These are phyloP conservation scores for Aspergillus ochraceoroseus DNA, from an alignment of 2,329 filamentous ascomycete genomes.

Conservation along the genomic window DNA sequence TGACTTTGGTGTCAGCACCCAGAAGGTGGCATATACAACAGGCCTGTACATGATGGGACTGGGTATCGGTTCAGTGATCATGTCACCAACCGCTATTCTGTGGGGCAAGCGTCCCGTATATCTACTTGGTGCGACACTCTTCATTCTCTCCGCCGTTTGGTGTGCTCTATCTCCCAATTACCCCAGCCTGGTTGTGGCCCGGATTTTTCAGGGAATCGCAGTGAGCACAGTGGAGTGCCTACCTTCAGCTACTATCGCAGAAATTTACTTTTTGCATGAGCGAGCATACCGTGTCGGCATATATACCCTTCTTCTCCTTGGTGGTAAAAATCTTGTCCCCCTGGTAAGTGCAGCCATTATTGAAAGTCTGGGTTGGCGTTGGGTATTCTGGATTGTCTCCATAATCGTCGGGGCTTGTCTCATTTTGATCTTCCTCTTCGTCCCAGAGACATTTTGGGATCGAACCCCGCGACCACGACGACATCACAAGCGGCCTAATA, in stretches of 20 bases:
- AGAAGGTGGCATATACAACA: constrained; percentile 77
- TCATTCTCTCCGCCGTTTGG: constrained; percentile 73
- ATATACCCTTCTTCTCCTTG: constrained; percentile 81
- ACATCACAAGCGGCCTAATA: constrained; percentile 34
- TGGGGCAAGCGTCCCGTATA: constrained; percentile 91
- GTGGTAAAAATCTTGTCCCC: constrained; percentile 86
- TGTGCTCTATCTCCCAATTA: constrained; percentile 80
- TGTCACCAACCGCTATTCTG: constrained; percentile 84
- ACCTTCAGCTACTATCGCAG: constrained; percentile 87
- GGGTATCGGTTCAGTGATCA: constrained; percentile 75
- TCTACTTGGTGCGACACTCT: constrained; percentile 69
- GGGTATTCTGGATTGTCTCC: constrained; percentile 85
- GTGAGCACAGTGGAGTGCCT: constrained; percentile 89
- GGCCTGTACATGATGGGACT: constrained; percentile 93
- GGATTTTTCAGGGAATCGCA: constrained; percentile 81
- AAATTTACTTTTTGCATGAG: constrained; percentile 95
- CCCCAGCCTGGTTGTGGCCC: constrained; percentile 69
- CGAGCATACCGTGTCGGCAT: constrained; percentile 88
- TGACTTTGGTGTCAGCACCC: constrained; percentile 61
- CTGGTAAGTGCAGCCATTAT: constrained; percentile 83
- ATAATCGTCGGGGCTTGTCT: constrained; percentile 70
- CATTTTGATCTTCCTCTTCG: constrained; percentile 75
- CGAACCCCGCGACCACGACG: constrained; percentile 59
- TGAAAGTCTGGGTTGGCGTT: constrained; percentile 72
- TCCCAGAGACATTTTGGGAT: constrained; percentile 96